Percentiles rank a stretch among this genome's conserved stretches.
phyloP scores from a whole-genome alignment of 495 filamentous ascomycete species.

The Thermothielavioides terrestris region DNA sequence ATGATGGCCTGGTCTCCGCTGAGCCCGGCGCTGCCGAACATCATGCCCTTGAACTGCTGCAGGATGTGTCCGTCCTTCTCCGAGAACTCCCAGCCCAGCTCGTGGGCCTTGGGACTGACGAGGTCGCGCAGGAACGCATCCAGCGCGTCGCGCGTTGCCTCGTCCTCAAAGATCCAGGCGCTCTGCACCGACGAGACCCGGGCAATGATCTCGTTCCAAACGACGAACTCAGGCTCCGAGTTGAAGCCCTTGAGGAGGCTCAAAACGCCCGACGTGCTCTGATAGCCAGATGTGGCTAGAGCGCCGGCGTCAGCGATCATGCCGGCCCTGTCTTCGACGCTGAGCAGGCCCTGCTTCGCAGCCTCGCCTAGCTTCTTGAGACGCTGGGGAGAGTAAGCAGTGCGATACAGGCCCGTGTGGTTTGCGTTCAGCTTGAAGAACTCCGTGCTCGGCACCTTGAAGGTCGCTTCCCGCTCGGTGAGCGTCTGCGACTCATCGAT shows the following conservation, averaged over 20 bases:
- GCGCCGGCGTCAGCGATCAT: constrained; percentile 95
- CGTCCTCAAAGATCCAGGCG: constrained; percentile 84
- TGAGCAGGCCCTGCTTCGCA: constrained; percentile 75
- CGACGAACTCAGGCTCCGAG: constrained; percentile 77
- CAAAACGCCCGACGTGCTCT: constrained; percentile 82
- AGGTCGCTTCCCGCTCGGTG: constrained; percentile 61
- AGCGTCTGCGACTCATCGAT: constrained; percentile 57
- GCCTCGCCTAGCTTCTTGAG: constrained; percentile 68
- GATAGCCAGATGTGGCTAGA: constrained; percentile 80
- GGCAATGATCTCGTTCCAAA: constrained; percentile 85
- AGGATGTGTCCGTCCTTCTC: constrained; percentile 77
- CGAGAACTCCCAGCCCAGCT: constrained; percentile 80
- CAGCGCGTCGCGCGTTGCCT: constrained; percentile 61
- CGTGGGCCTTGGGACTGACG: constrained; percentile 66
- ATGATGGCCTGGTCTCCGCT: constrained; percentile 56
- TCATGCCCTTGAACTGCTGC: constrained; percentile 73
- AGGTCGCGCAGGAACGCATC: constrained; percentile 73
- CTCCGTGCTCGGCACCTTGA: constrained; percentile 54
- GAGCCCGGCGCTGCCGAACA: constrained; percentile 58
- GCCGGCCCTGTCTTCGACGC: constrained; percentile 87
- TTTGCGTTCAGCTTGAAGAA: constrained; percentile 77
- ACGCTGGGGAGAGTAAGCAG: constrained; percentile 58
- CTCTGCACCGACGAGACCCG: constrained; percentile 65
- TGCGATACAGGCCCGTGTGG: constrained; percentile 66
- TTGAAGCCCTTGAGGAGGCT: constrained; percentile 78